Base-by-base conservation (phyloP, 2,329 filamentous ascomycete species). In the Hymenoscyphus fraxineus region DNA sequence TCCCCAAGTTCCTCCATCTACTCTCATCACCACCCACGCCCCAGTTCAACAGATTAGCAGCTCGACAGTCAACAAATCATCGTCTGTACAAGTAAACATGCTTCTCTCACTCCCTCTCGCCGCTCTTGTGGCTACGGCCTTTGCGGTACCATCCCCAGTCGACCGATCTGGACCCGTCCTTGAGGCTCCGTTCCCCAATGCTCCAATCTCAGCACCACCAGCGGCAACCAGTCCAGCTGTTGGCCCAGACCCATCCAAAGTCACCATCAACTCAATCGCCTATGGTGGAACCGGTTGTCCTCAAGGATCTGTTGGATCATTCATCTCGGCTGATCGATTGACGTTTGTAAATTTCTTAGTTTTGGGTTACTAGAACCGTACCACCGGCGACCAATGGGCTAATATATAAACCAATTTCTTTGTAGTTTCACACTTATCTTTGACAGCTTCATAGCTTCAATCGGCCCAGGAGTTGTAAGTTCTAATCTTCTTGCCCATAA, bases 221-320 rank as follows among this genome's bases (percentile, higher is more conserved):
- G 61, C 64, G 13, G 66, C 68, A 13, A n/a, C 65, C n/a, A 59
- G 62, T 13, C 47, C 62, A 40, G 57, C 9, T 44, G 66, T 75
- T 56, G 67, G 59, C 9, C 75, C 75, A 62, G 69, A 76, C 60
- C 73, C 74, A 67, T 71, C 68, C 59, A 61, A 73, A 58, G 78
- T 82, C 55, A 77, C 74, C 59, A 80, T 81, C 67, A 73, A 76
- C 44, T 75, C 75, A 56, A 75, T 82, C 61, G 77, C 75, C 51
- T 81, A 81, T 71, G 80, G 79, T 67, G 80, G 80, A 67, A 80
- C 77, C 63, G 80, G 80, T 40, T 82, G 80, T 71, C 80, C 80
- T 9, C 76, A 78, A 66, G 77, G 77, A 56, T 77, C 76, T 61
- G 76, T 81, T 65, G 76, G 76, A 70, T 75, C 76, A 58, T 74